A percentile compares a stretch with the other conserved stretches of the same genome.
Conservation (phyloP, 2,329 filamentous ascomycete genomes). For the Colletotrichum sp. region DNA sequence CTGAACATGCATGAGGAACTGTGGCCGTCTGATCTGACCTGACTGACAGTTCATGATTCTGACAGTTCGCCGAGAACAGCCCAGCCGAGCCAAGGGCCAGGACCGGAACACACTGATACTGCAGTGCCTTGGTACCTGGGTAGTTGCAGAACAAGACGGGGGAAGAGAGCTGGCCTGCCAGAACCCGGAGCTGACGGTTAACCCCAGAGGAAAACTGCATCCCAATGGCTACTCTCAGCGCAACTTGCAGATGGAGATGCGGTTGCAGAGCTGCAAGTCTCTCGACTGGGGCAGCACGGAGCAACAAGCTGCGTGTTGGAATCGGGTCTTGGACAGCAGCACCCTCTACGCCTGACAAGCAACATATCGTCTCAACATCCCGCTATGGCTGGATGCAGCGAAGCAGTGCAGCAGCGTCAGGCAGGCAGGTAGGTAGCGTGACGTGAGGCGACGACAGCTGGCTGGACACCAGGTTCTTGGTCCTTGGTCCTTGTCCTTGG, state of each 20-base stretch:
- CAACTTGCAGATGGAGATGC: neutral
- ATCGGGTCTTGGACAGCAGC: neutral
- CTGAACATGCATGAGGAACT: neutral
- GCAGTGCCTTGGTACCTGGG: neutral
- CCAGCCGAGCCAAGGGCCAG: neutral
- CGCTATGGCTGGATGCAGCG: neutral
- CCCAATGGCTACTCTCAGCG: neutral
- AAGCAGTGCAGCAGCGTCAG: neutral
- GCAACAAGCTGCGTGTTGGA: constrained; percentile 7
- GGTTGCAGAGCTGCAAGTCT: neutral
- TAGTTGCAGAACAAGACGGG: neutral
- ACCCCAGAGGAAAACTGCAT: neutral
- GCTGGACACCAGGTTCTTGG: neutral
- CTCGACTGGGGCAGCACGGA: constrained; percentile 1
- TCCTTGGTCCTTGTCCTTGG: neutral
- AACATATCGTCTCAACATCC: neutral
- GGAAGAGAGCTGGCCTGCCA: neutral
- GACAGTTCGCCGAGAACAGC: constrained; percentile 7
- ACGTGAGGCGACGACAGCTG: neutral
- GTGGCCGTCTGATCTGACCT: neutral
- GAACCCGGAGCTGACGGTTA: neutral
- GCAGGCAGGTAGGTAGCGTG: neutral
- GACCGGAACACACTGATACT: neutral
- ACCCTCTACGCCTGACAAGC: neutral
- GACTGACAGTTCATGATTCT: neutral